Evolutionary conservation across 805 yeast species (phyloP), one percentile per base, ranked within the genome.

Genomic region (Ogataea saltuana): DNA sequence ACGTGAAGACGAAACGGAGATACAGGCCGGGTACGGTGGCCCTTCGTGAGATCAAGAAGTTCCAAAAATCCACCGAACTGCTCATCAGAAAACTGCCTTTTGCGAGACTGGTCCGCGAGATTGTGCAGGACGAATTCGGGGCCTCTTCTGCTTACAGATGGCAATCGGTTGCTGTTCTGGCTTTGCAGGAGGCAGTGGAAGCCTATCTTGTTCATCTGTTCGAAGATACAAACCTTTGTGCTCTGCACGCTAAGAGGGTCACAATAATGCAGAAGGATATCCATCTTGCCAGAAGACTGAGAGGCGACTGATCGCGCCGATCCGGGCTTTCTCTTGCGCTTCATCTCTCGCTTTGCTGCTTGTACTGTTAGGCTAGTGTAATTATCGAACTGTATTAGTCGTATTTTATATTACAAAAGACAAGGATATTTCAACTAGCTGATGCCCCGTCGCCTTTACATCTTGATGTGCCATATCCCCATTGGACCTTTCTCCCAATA

Each of bases 191-290:
- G 58, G 91, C 91, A 1, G 74, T 85, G 37, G 95, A 85, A 41
- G 90, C 91, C 1, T 85, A 80, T 49, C 61, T 85, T 47, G 82
- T 85, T 10, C 85, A 85, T 41, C 64, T 85, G 28, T 67, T 85
- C 39, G 93, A 85, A 56, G 93, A 85, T 59, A 85, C 90, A 3
- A 85, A 85, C 54, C 59, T 85, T 28, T 71, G 88, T 61, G 93
- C 93, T 11, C 65, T 85, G 28, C 93, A 85, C 63, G 90, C 89
- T 1, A 84, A 81, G 56, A 67, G 95, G 53, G 88, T 85, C n/a
- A 85, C 95, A 0, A 83, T 85, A 25, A 85, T 85, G 91, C 85
- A 83, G 56, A 84, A 82, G 61, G 95, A 85, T 59, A 80, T 85
- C 48, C 90, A 85, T 57, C 67, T 85, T 51, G 93, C 93, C 3